Base-by-base conservation (phyloP, 306 rosid species). In the Ziziphus jujuba region DNA sequence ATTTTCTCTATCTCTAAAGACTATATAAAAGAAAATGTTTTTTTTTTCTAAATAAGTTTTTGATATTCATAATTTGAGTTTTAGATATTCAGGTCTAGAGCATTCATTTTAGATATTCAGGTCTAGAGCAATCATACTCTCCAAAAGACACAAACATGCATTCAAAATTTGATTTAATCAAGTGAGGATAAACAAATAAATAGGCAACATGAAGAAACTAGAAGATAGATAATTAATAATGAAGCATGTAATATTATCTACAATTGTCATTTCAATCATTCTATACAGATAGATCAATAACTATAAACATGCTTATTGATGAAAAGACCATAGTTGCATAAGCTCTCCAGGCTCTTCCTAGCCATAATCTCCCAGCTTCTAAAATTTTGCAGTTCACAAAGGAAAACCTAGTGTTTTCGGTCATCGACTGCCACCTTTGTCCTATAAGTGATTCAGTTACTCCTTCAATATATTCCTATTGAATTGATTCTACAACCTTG, bases 331-430 rank as follows among this genome's bases (percentile, higher is more conserved):
- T 92, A 5, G 89, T 77, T 43, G 96, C 89, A 51, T 12, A 85
- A 15, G 81, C 0, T 31, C 96, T 87, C 98, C 96, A 89, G 2
- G 98, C 95, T 79, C 98, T 72, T 7, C 96, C 95, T 17, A 89
- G 96, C 96, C 92, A 92, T 50, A 87, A 89, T 70, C 66, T 85
- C 15, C 98, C 96, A 43, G 70, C 81, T 14, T 96, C 98, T 59
- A 7, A 24, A 58, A 92, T 81, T 74, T 60, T 82, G 44, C 98
- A 92, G 52, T 89, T 89, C 80, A 92, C 85, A 70, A 92, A 89
- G 0, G 96, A 86, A 81, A 82, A 92, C 4, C 98, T 92, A 20
- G 69, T 87, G 69, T 73, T 9, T 59, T 89, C 96, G 0, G 63
- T 54, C 71, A 28, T 21, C 2, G 92, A 66, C 12, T 79, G 57